Evolutionary conservation across 768 basidiomycete genomes (phyloP).

Genomic region (Sarcomyxa edulis): DNA sequence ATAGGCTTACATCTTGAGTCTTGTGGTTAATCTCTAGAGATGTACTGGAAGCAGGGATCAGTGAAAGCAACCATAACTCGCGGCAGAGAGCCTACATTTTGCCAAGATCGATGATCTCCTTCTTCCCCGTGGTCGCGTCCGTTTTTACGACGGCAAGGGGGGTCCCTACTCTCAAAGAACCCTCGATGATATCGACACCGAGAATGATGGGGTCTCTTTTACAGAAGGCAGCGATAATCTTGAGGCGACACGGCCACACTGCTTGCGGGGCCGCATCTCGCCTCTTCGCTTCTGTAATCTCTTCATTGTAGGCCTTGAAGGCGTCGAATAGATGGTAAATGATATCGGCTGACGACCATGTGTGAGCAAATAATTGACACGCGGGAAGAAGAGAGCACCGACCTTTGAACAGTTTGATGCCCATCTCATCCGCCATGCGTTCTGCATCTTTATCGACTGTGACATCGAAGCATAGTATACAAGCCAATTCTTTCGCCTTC

Average conservation of each 20-base stretch:
- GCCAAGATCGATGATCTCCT: slow-evolving; percentile 86
- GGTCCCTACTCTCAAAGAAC: slow-evolving; percentile 85
- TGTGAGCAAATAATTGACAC: slow-evolving; percentile 9
- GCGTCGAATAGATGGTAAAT: slow-evolving; percentile 98
- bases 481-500: slow-evolving; percentile 91
- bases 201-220: slow-evolving; percentile 97
- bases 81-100: slow-evolving; percentile 67
- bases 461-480: slow-evolving; percentile 96
- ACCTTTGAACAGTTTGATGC: slow-evolving; percentile 94
- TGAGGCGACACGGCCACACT: slow-evolving; percentile 94
- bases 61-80: not conserved
- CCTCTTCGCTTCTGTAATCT: slow-evolving; percentile 89
- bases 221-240: slow-evolving; percentile 90
- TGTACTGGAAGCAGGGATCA: slow-evolving; percentile 47
- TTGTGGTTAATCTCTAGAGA: slow-evolving; percentile 98
- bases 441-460: slow-evolving; percentile 91
- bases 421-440: slow-evolving; percentile 87
- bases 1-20: slow-evolving; percentile 56
- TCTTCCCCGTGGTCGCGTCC: slow-evolving; percentile 85
- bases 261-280: slow-evolving; percentile 91
- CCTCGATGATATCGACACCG: slow-evolving; percentile 94
- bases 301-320: slow-evolving; percentile 90
- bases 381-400: not conserved
- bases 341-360: slow-evolving; percentile 71
- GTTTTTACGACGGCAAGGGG: slow-evolving; percentile 92